Percentiles rank a stretch among this genome's conserved stretches.
Evolutionary conservation across 2,329 filamentous ascomycete genomes (phyloP).

Genomic region (Fusarium austroafricanum): DNA sequence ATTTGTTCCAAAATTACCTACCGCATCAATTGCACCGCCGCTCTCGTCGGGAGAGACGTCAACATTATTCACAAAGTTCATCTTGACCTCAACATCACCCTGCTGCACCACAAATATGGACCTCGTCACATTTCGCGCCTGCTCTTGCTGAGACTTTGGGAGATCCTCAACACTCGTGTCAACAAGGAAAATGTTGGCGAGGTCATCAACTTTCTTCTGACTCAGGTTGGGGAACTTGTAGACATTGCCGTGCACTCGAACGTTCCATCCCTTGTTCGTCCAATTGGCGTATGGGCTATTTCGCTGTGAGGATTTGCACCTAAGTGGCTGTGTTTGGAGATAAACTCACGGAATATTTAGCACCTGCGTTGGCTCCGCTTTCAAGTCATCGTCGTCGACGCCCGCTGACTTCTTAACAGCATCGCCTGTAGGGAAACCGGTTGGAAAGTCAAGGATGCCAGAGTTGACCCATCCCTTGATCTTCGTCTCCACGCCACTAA

Average conservation of each 20-base stretch:
- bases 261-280: constrained; percentile 81
- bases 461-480: constrained; percentile 71
- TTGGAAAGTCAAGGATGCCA: constrained; percentile 75
- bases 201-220: constrained; percentile 71
- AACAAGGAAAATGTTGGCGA: constrained; percentile 78
- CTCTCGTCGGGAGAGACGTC: constrained; percentile 63
- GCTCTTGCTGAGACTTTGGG: constrained; percentile 67
- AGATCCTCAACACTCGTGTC: constrained; percentile 71
- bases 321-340: not conserved
- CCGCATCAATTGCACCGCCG: constrained; percentile 63
- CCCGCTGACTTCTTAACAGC: constrained; percentile 71
- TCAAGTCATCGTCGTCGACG: constrained; percentile 66
- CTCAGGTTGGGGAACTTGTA: constrained; percentile 80
- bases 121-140: constrained; percentile 79
- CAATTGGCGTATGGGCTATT: constrained; percentile 76
- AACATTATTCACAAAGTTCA: constrained; percentile 65
- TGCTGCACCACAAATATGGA: constrained; percentile 83
- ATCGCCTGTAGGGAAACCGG: constrained; percentile 71
- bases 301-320: not conserved
- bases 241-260: constrained; percentile 82
- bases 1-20: constrained; percentile 15
- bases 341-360: constrained; percentile 70
- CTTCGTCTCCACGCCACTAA: constrained; percentile 63
- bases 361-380: constrained; percentile 74
- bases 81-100: constrained; percentile 69